These are phyloP conservation scores for Candida pseudoviswanathii DNA, from an alignment of 1,139 yeast genomes.

Conservation along the genomic window DNA sequence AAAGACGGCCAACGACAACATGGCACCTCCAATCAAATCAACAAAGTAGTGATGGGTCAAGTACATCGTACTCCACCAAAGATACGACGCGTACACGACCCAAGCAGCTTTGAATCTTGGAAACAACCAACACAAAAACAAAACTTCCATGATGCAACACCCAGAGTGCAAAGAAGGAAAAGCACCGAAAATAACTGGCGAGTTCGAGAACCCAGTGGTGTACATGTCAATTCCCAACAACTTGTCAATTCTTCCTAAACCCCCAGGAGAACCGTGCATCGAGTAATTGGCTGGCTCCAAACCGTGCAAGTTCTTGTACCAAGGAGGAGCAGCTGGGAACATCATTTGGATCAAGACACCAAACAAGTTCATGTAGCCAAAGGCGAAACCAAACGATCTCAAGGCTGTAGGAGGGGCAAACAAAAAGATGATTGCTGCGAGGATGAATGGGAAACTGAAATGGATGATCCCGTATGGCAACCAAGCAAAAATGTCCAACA, in stretches of 20 bases:
- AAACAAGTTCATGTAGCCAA: conserved; percentile 92
- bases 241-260: conserved; percentile 84
- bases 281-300: conserved; percentile 87
- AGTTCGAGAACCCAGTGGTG: conserved; percentile 80
- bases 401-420: conserved; percentile 93
- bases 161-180: conserved; percentile 96
- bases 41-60: conserved; percentile 93
- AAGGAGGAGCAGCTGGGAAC: conserved; percentile 97
- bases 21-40: conserved; percentile 89
- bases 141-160: conserved; percentile 89
- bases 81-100: conserved; percentile 79
- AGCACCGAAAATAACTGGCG: conserved; percentile 95
- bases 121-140: conserved; percentile 79
- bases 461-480: conserved; percentile 93
- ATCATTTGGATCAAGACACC: conserved; percentile 81
- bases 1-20: conserved; percentile 70
- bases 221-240: conserved; percentile 82
- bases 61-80: conserved; percentile 99
- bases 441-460: conserved; percentile 86
- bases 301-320: conserved; percentile 90
- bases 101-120: conserved; percentile 68
- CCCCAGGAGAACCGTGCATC: conserved; percentile 97
- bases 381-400: conserved; percentile 88
- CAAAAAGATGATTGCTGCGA: conserved; percentile 74
- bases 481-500: conserved; percentile 89